Conservation (phyloP, 2,329 filamentous ascomycete genomes). For the Ascochyta viciae-villosae region DNA sequence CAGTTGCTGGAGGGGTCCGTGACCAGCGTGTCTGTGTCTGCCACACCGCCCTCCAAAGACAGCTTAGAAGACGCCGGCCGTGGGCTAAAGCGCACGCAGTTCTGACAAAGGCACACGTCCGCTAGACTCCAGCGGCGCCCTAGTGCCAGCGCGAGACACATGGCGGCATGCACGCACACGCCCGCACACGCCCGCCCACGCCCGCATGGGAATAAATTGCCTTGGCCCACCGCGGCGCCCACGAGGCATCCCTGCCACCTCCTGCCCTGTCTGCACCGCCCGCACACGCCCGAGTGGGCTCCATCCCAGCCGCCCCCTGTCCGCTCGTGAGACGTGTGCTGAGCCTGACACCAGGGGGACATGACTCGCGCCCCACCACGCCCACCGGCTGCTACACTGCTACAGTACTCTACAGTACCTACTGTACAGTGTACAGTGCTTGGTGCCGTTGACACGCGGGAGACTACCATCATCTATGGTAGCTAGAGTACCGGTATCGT, state of each 20-base stretch:
- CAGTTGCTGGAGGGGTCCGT: constrained; percentile 23
- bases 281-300: constrained; percentile 19
- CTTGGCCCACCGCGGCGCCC: constrained; percentile 40
- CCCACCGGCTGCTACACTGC: too few relatives aligned
- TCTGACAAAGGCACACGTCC: constrained; percentile 38
- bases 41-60: constrained; percentile 41
- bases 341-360: constrained; percentile 2
- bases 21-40: constrained; percentile 31
- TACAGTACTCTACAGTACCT: too few relatives aligned
- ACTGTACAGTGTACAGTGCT: too few relatives aligned
- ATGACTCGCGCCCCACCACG: constrained; percentile 1
- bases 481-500: too few relatives aligned
- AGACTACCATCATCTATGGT: too few relatives aligned
- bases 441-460: too few relatives aligned
- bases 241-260: constrained; percentile 43
- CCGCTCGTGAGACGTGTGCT: constrained; percentile 15
- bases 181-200: constrained; percentile 20
- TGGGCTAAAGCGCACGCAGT: constrained; percentile 40
- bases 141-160: constrained; percentile 37
- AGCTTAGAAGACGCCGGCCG: constrained; percentile 33
- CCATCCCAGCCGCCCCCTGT: constrained; percentile 17
- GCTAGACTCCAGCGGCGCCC: constrained; percentile 21
- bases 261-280: constrained; percentile 9
- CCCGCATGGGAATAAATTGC: constrained; percentile 37
- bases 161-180: constrained; percentile 35